Conservation (phyloP, 345 rosid species). For the Populus simonii region DNA sequence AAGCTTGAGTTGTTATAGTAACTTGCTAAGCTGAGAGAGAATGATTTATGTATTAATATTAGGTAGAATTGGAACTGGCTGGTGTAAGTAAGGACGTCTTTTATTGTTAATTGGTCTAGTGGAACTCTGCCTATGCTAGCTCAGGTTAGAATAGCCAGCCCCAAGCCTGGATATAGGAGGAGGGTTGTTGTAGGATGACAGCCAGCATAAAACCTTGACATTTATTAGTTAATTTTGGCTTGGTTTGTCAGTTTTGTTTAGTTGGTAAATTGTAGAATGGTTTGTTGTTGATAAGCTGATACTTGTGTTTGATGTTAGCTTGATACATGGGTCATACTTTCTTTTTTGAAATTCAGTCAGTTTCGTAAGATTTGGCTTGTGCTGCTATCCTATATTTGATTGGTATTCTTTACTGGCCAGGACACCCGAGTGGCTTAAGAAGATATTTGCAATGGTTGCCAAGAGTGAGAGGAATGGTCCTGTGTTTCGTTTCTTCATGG, state of each 20-base stretch:
- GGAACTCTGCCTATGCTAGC: neutral
- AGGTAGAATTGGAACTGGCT: neutral
- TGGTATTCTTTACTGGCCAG: conserved; percentile 34
- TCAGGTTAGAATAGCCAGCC: neutral
- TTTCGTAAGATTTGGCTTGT: neutral
- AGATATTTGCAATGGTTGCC: conserved; percentile 65
- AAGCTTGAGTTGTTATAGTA: neutral
- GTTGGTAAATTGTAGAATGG: neutral
- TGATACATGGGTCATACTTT: neutral
- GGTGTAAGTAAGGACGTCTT: neutral
- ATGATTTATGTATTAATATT: neutral
- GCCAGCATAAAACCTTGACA: neutral
- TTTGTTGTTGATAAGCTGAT: neutral
- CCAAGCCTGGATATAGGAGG: neutral
- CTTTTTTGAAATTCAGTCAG: neutral
- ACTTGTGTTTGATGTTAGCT: neutral
- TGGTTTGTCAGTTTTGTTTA: neutral
- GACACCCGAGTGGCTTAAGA: conserved; percentile 93
- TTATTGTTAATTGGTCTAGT: neutral
- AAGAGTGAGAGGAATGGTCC: conserved; percentile 89
- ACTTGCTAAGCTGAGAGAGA: neutral
- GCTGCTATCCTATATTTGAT: neutral
- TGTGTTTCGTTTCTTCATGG: conserved; percentile 89
- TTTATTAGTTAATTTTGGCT: neutral
- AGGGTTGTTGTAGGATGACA: neutral